Evolutionary conservation across 73 alveolate genomes (phyloP).

Genomic region (Paramecium pentaurelia): DNA sequence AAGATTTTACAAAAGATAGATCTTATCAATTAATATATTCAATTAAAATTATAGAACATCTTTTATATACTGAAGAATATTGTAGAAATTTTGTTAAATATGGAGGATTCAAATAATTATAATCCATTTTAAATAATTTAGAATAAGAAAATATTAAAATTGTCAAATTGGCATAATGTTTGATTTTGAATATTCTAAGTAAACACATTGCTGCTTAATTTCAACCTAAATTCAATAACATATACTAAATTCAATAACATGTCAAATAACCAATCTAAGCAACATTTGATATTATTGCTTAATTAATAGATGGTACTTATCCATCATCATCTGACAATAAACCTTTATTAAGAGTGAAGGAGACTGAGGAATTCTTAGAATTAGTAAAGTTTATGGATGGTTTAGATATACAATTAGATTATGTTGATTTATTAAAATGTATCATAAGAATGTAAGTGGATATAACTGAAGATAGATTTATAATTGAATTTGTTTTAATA

Average conservation of each 20-base stretch:
- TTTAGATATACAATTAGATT: neutral
- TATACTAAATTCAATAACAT: slow-evolving; percentile 50
- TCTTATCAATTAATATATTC: slow-evolving; percentile 12
- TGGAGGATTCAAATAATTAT: slow-evolving; percentile 23
- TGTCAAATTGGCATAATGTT: slow-evolving; percentile 31
- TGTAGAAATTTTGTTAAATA: neutral
- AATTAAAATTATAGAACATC: neutral
- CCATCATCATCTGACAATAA: neutral
- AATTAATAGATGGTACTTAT: neutral
- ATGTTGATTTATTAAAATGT: neutral
- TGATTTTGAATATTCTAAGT: slow-evolving; percentile 34
- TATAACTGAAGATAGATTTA: neutral
- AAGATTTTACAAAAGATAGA: neutral
- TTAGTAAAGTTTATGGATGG: neutral
- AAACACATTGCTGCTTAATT: slow-evolving; percentile 58
- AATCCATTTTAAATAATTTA: neutral
- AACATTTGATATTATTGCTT: neutral
- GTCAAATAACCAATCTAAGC: slow-evolving; percentile 48
- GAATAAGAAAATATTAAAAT: neutral
- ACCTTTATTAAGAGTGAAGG: slow-evolving; percentile 15
- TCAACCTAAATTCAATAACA: slow-evolving; percentile 30
- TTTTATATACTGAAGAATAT: neutral
- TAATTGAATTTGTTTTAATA: neutral
- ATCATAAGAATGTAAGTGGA: neutral
- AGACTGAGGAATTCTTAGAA: neutral